phyloP scores from a whole-genome alignment of 345 rosid species.

The Rhizophora apiculata region DNA sequence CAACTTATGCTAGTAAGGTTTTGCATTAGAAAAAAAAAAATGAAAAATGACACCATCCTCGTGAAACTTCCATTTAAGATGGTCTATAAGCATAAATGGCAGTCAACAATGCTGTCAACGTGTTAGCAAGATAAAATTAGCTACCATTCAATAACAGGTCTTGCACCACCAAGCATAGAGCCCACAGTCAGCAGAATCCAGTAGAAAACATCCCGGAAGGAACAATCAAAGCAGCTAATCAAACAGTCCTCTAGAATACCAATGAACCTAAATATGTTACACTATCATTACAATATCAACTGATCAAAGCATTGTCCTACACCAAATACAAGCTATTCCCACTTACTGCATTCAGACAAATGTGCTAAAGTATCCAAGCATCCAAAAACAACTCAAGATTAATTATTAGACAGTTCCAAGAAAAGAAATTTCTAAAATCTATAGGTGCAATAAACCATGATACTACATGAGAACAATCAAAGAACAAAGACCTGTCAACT shows the following conservation, averaged over 20 bases:
- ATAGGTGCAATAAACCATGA: not conserved
- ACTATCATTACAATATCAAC: not conserved
- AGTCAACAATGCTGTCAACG: not conserved
- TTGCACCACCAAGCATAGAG: not conserved
- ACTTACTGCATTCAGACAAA: not conserved
- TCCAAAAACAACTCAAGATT: not conserved
- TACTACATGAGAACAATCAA: conserved; percentile 1
- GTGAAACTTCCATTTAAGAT: conserved; percentile 3
- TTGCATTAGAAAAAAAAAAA: not conserved
- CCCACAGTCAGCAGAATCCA: not conserved
- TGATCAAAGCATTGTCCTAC: not conserved
- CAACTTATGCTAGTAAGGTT: not conserved
- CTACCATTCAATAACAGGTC: not conserved
- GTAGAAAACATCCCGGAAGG: not conserved
- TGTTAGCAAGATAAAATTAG: not conserved
- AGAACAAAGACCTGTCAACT: conserved; percentile 56
- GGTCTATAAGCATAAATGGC: not conserved
- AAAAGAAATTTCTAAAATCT: no score
- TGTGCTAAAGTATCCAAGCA: not conserved
- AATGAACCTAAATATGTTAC: not conserved
- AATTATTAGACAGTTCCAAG: conserved; percentile 1
- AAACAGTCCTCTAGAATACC: not conserved
- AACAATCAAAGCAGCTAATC: not conserved
- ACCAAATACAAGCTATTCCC: not conserved
- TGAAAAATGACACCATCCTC: not conserved